Evolutionary conservation across 305 asterid species (phyloP).

Genomic region (Plantago lanceolata): DNA sequence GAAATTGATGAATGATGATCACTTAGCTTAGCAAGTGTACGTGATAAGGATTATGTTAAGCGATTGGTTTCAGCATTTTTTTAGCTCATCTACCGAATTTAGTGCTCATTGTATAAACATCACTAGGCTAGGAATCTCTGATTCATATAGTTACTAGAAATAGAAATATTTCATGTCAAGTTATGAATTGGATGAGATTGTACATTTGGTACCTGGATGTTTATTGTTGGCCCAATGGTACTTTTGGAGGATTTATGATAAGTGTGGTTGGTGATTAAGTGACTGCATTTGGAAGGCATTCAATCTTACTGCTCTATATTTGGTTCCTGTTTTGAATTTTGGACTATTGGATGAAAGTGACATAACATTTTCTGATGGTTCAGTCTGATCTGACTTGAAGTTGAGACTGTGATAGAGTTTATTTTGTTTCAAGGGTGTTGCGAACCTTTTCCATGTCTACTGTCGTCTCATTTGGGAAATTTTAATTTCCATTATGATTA

Average conservation of each 20-base stretch:
- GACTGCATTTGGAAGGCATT: conserved; percentile 1
- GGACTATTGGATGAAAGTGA: conserved; percentile 12
- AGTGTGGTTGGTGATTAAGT: neutral
- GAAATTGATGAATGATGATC: neutral
- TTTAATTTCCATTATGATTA: conserved; percentile 2
- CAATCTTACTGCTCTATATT: neutral
- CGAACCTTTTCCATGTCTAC: conserved; percentile 9
- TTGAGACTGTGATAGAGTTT: neutral
- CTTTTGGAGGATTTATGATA: neutral
- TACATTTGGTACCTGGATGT: neutral
- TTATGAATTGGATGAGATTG: no score
- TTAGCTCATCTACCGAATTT: neutral
- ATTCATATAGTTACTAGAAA: neutral
- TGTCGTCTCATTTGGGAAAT: conserved; percentile 14
- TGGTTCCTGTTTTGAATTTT: conserved; percentile 10
- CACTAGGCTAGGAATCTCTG: neutral
- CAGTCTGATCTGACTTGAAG: neutral
- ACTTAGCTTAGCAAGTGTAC: no score
- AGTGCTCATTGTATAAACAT: neutral
- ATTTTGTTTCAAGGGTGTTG: neutral
- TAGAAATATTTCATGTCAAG: no score
- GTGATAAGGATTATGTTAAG: no score
- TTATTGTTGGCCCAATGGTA: neutral
- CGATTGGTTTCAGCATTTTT: neutral
- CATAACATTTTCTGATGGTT: conserved; percentile 5